These are phyloP conservation scores for Phytophthora cactorum DNA, from an alignment of 352 stramenopile genomes.

Conservation along the genomic window DNA sequence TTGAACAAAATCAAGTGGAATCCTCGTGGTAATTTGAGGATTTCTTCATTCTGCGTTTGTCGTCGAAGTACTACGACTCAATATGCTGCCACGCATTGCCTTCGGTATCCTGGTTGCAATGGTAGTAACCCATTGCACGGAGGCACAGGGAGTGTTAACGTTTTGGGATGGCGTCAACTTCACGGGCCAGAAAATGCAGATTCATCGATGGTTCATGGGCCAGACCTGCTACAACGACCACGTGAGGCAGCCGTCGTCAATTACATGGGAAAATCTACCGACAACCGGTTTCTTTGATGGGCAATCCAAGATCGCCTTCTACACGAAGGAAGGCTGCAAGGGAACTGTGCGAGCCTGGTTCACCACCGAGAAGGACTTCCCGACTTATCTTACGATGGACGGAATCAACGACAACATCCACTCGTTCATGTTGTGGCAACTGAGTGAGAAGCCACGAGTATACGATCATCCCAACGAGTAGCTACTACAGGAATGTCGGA, in stretches of 20 bases:
- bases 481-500: too few species aligned
- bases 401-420: not conserved
- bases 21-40: not conserved
- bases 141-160: not conserved
- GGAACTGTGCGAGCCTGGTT: not conserved
- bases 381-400: conserved; percentile 1
- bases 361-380: conserved; percentile 12
- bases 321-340: too few species aligned
- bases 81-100: too few species aligned
- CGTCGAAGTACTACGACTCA: too few species aligned
- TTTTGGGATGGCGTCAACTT: conserved; percentile 9
- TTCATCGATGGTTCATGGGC: conserved; percentile 2
- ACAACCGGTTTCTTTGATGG: not conserved
- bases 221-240: conserved; percentile 13
- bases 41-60: too few species aligned
- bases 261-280: conserved; percentile 5
- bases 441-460: not conserved
- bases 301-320: too few species aligned
- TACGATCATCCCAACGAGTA: too few species aligned
- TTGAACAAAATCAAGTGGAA: too few species aligned
- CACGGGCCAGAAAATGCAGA: conserved; percentile 5
- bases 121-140: too few species aligned
- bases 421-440: conserved; percentile 19
- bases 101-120: too few species aligned
- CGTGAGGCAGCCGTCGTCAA: conserved; percentile 4